Evolutionary conservation across 106 monocot genomes (phyloP), one percentile per base, ranked within the genome.

Genomic region (Xerophyta viscosa): DNA sequence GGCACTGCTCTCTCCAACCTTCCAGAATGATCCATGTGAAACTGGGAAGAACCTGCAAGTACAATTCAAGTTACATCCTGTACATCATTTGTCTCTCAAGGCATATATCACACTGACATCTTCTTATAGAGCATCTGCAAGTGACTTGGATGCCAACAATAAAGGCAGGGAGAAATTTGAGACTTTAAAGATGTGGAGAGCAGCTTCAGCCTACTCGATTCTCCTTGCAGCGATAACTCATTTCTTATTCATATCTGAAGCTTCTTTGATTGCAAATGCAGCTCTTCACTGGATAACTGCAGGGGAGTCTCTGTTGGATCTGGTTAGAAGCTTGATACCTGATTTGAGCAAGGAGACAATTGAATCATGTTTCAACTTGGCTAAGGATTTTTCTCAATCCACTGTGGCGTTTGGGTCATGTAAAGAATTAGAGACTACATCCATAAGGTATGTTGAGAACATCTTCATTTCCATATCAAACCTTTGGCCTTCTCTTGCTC

Each of bases 91-190:
- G 14, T 83, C 87, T 46, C 61, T 88, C 5, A 75, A 56, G 41
- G 61, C 80, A 11, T 93, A 77, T 41, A 70, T 84, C 26, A 64
- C 41, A 29, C 80, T 93, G 45, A 67, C 80, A 54, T 93, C 93
- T 53, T 51, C 75, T 2, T 88, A 69, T 50, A 71, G 54, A 46
- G 50, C 62, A 37, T 50, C 29, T 21, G 63, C 57, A 27, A 24
- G 22, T 41, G 63, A 44, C 33, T 50, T 58, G 9, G 12, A 60
- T 14, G 25, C 43, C 24, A 22, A 19, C 4, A 49, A 21, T 60
- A 69, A 25, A 0, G 20, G 48, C 22, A 31, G 44, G 48, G 50
- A 48, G 8, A 39, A 41, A 6, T 18, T 19, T 4, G 52, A 58
- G 4, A 42, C 24, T 28, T 70, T 52, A n/a, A 70, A 77, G 42